phyloP scores from a whole-genome alignment of 441 rosid species.

The Rhodomyrtus psidioides region DNA sequence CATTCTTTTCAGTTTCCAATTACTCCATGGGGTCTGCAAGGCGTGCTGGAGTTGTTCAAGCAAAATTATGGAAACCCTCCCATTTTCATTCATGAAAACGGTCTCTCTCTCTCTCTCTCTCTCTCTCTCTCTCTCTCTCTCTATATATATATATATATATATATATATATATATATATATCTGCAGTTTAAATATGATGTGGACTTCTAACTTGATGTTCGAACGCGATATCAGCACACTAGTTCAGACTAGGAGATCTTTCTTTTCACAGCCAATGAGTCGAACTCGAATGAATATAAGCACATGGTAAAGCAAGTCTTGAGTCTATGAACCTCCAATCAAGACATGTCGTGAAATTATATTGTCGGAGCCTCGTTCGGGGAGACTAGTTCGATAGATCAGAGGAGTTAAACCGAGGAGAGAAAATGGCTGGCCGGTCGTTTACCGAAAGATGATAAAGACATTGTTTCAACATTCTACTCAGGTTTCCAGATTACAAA shows the following conservation, averaged over 20 bases:
- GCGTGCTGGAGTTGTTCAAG: slow-evolving; percentile 8
- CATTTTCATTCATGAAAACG: slow-evolving; percentile 9
- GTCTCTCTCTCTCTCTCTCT: neutral
- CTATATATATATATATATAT: too few species aligned
- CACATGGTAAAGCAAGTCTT: neutral
- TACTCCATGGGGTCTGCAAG: neutral
- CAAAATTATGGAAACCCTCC: slow-evolving; percentile 12
- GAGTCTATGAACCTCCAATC: neutral
- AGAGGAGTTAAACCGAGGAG: neutral
- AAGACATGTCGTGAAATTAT: neutral
- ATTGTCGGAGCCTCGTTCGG: neutral
- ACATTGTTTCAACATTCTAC: neutral
- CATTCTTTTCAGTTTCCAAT: neutral
- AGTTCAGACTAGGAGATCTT: neutral
- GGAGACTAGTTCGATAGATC: neutral
- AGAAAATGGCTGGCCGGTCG: neutral
- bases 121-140: too few species aligned
- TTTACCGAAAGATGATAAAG: neutral
- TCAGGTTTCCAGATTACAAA: neutral
- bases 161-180: too few species aligned
- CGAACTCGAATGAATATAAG: neutral
- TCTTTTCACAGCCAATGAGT: neutral
- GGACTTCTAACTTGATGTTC: neutral
- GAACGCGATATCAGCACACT: neutral
- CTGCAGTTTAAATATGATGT: neutral